Base-by-base conservation (phyloP, 1,284 basidiomycete genomes). In the Ceraceosorus guamensis region DNA sequence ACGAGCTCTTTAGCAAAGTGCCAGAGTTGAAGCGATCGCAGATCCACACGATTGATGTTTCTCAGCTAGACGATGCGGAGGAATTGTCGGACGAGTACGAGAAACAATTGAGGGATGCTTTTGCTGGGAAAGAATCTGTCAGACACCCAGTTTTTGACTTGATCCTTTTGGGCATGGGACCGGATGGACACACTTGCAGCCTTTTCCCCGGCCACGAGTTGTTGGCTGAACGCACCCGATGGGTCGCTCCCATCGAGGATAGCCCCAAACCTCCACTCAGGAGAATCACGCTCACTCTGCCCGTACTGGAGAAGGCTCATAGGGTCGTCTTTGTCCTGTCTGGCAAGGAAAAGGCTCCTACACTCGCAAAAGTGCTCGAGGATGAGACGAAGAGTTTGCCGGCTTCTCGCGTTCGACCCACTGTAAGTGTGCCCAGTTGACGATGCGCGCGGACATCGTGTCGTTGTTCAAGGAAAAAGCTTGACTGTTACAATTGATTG, bases 181-280 rank as follows among this genome's bases (percentile, higher is more conserved):
- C 73, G 5, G 93, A 97, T 75, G 93, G 93, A 24, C 95, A 98
- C 81, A 97, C 92, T 30, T 91, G 87, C 66, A 91, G 88, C 11
- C 85, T 98, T 62, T 98, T 98, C 83, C 91, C 93, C 14, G 87
- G 83, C 4, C 93, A 97, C 77, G 83, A 83, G 55, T 83, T 97
- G 45, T 82, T 98, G 39, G 71, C 80, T 30, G 93, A 97, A 79
- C 83, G 83, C 57, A 88, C 89, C 74, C 83, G 89, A 55, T 98
- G 93, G 93, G 88, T 98, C 13, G 92, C 92, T 0, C 88, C 86
- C 76, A 82, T 98, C 70, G 85, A 88, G 51, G 90, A 97, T 79
- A 87, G 87, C 53, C 93, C 93, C 43, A 97, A 98, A 78, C 90
- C 89, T 0, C 93, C 93, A n/a, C 81, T 85, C 14, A 84, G 83